phyloP scores from a whole-genome alignment of 768 basidiomycete genomes.

The Boletus rubescentipes region DNA sequence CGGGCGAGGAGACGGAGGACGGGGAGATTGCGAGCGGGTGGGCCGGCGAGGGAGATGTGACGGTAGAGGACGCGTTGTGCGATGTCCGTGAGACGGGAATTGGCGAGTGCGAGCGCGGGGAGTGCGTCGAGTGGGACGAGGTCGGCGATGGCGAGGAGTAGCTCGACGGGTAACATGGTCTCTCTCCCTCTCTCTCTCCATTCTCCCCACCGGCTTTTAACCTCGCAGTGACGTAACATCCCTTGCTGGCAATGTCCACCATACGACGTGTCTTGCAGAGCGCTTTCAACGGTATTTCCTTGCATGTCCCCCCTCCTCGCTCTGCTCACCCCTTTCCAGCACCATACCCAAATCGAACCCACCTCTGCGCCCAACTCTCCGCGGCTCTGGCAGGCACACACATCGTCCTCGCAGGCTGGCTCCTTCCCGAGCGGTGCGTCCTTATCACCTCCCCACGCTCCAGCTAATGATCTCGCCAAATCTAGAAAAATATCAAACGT shows the following conservation, averaged over 20 bases:
- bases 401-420: constrained; percentile 80
- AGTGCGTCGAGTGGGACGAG: constrained; percentile 40
- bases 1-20: constrained; percentile 57
- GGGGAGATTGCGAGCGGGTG: constrained; percentile 44
- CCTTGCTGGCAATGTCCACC: not conserved
- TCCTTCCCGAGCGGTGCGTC: constrained; percentile 73
- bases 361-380: constrained; percentile 60
- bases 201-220: no score
- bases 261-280: no score
- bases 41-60: constrained; percentile 46
- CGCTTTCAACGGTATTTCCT: not conserved
- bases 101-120: constrained; percentile 46
- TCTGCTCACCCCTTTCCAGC: constrained; percentile 33
- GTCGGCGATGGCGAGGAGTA: constrained; percentile 53
- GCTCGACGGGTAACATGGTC: constrained; percentile 37
- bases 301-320: no score
- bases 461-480: constrained; percentile 35
- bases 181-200: no score
- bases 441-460: constrained; percentile 26
- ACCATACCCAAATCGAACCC: constrained; percentile 61
- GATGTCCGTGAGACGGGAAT: constrained; percentile 41
- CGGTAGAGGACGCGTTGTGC: constrained; percentile 67
- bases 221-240: not conserved
- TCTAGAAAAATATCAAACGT: constrained; percentile 64
- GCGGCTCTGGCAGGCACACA: constrained; percentile 47